phyloP scores from a whole-genome alignment of 139 green algal species.

The Chara braunii region DNA sequence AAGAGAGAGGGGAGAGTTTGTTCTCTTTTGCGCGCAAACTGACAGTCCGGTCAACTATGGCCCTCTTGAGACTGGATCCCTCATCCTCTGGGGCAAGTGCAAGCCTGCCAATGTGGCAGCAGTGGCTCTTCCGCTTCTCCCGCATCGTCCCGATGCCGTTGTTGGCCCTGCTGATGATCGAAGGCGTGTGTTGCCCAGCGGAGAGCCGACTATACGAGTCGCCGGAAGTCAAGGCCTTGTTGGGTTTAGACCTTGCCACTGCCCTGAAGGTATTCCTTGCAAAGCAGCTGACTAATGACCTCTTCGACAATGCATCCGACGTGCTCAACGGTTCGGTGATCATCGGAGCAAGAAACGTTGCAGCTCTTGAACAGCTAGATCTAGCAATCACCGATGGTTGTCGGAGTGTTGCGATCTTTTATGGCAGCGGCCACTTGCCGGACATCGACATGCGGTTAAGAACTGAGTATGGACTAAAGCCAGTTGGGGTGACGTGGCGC shows the following conservation, averaged over 20 bases:
- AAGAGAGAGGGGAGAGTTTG: slow-evolving; percentile 32
- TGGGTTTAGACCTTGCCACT: slow-evolving; percentile 31
- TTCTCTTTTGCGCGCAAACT: slow-evolving; percentile 36
- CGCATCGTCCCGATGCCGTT: slow-evolving; percentile 40
- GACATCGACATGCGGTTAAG: slow-evolving; percentile 22
- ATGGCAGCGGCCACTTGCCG: slow-evolving; percentile 37
- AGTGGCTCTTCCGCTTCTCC: too few species aligned
- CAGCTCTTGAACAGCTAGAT: slow-evolving; percentile 31
- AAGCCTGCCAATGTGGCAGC: too few species aligned
- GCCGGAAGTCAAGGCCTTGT: slow-evolving; percentile 22
- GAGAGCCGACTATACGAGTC: slow-evolving; percentile 1
- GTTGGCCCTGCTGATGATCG: slow-evolving; percentile 37
- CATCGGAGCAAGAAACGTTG: slow-evolving; percentile 34
- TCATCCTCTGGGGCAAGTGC: slow-evolving; percentile 19
- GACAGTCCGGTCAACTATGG: slow-evolving; percentile 22
- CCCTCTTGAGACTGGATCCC: slow-evolving; percentile 13
- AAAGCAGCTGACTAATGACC: slow-evolving; percentile 23
- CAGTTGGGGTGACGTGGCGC: slow-evolving; percentile 4
- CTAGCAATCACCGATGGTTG: slow-evolving; percentile 14
- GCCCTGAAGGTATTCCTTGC: slow-evolving; percentile 37
- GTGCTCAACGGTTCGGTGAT: slow-evolving; percentile 32
- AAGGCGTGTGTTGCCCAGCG: slow-evolving; percentile 26
- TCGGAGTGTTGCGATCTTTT: slow-evolving; percentile 38
- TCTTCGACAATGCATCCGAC: slow-evolving; percentile 11
- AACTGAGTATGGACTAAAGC: slow-evolving; percentile 8